phyloP scores from a whole-genome alignment of 192 early-diverging fungal species.

The Cladochytrium replicatum region DNA sequence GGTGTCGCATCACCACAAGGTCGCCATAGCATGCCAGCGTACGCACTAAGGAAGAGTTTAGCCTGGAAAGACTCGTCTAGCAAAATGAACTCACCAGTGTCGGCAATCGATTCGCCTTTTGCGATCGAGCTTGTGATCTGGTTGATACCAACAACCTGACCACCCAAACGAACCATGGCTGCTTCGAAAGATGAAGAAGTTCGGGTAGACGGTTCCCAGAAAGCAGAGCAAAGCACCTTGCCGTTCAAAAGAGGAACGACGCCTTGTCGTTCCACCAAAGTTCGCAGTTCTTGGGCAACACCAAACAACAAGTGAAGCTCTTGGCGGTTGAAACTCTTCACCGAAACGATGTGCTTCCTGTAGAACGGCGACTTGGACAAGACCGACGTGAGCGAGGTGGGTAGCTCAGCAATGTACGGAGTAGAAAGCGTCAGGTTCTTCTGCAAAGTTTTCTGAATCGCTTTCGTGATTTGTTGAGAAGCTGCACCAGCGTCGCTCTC shows the following conservation, averaged over 20 bases:
- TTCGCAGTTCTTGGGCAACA: constrained; percentile 94
- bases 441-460: constrained; percentile 9
- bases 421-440: constrained; percentile 20
- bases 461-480: constrained; percentile 4
- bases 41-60: no score
- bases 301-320: constrained; percentile 93
- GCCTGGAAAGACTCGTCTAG: no score
- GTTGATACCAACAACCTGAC: constrained; percentile 77
- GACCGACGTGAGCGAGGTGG: no score
- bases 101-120: constrained; percentile 92
- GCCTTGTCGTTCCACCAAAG: constrained; percentile 82
- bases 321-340: constrained; percentile 83
- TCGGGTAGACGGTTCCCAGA: constrained; percentile 94
- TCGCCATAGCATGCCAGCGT: constrained; percentile 90
- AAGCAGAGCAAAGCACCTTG: constrained; percentile 87
- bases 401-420: constrained; percentile 33
- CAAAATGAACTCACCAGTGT: constrained; percentile 49
- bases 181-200: constrained; percentile 90
- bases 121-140: constrained; percentile 76
- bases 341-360: constrained; percentile 84
- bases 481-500: constrained; percentile 7
- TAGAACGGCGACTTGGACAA: constrained; percentile 75
- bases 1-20: constrained; percentile 86
- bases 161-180: constrained; percentile 89
- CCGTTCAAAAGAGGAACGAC: constrained; percentile 75